Evolutionary conservation across 805 yeast species (phyloP).

Genomic region (Candida namnaoensis): DNA sequence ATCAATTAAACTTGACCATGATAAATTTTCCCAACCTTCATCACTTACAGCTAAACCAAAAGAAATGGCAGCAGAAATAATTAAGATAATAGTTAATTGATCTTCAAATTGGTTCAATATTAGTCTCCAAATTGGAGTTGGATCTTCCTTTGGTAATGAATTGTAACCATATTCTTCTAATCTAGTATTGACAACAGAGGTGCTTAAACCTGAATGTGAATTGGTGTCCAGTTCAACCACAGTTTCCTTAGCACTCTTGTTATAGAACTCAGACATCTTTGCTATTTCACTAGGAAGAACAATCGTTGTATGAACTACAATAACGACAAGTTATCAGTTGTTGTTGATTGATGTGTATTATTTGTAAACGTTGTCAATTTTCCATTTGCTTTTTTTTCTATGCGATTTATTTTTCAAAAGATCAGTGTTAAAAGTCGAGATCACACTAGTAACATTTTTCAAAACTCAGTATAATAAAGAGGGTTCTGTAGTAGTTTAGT

Average conservation of each 20-base stretch:
- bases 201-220: constrained; percentile 7
- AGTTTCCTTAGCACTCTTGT: constrained; percentile 3
- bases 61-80: constrained; percentile 24
- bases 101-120: constrained; percentile 28
- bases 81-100: constrained; percentile 24
- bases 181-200: constrained; percentile 6
- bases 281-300: no score
- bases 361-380: no score
- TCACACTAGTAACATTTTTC: no score
- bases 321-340: no score
- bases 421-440: no score
- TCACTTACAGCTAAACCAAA: constrained; percentile 19
- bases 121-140: constrained; percentile 24
- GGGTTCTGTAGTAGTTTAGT: no score
- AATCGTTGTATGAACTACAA: no score
- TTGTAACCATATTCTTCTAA: constrained; percentile 14
- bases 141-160: constrained; percentile 25
- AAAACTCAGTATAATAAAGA: no score
- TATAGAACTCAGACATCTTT: not conserved
- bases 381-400: no score
- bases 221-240: constrained; percentile 8
- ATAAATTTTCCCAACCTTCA: constrained; percentile 17
- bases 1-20: constrained; percentile 24
- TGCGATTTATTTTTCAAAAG: no score
- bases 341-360: no score